Base-by-base conservation (phyloP, 257 asterid genomes). In the Solanum sitiens region DNA sequence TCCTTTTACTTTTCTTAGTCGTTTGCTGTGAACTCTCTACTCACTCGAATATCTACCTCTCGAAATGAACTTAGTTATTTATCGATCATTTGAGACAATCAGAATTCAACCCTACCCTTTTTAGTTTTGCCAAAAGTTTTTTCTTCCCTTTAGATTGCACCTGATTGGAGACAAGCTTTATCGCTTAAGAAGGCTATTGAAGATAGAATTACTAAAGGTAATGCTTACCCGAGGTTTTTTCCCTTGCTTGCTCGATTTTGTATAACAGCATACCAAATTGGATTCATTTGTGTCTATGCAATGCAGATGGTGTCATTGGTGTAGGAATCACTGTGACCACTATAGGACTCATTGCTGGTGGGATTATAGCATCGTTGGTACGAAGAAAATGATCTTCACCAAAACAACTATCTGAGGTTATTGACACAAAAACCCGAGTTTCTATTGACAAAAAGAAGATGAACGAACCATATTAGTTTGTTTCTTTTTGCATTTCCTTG, bases 301-400 rank as follows among this genome's bases (percentile, higher is more conserved):
- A 63, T 89, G 88, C 94, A 96, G 98, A 95, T 89, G 98, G 98
- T 85, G 95, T 93, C 67, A 93, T 95, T 86, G 98, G 98, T 83
- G 92, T 95, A 20, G 98, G 96, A 89, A 91, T 95, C 37, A 92
- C 98, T 39, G 94, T 95, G n/a, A 91, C 95, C 39, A 91, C 94
- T 39, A 90, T 92, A 56, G 96, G 95, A 76, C 93, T 95, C 83
- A 75, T 95, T 83, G 96, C 91, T 45, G 93, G 92, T 59, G 98
- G 95, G 33, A 88, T 95, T 83, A 93, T 93, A 21, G 95, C 98
- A 75, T 98, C 98, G 33, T 79, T 94, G 92, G 91, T 91, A 71
- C 93, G 95, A 53, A 94, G 77, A 88, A 88, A 89, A 59, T 93
- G 68, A 79, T 45, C 65, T 45, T 77, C 32, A 42, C 2, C 37